Evolutionary conservation across 2,329 filamentous ascomycete species (phyloP).

Genomic region (Claviceps sp.): DNA sequence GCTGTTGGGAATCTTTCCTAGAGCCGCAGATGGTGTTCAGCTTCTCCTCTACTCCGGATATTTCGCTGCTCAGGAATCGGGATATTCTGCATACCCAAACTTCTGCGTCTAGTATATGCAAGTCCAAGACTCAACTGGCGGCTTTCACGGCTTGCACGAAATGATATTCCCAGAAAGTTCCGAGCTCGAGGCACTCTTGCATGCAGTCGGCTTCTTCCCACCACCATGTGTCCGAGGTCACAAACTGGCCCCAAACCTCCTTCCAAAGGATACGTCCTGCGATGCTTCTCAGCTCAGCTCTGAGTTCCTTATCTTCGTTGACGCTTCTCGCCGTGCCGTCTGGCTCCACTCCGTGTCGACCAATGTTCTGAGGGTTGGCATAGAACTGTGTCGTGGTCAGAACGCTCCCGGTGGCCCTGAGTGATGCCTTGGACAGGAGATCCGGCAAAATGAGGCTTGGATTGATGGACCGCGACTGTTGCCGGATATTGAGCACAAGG

Average conservation of each 20-base stretch:
- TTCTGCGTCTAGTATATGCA: too few species aligned
- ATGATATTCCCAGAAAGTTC: conserved; percentile 46
- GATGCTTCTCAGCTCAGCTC: conserved; percentile 35
- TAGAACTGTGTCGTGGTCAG: conserved; percentile 35
- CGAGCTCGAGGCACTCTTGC: conserved; percentile 38
- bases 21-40: too few species aligned
- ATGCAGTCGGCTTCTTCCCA: conserved; percentile 45
- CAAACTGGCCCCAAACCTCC: conserved; percentile 43
- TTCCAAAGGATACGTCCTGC: conserved; percentile 46
- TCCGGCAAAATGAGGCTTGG: conserved; percentile 44
- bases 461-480: conserved; percentile 43
- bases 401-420: conserved; percentile 34
- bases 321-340: conserved; percentile 13
- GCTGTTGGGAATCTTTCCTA: too few species aligned
- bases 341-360: conserved; percentile 9
- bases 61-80: too few species aligned
- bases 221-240: conserved; percentile 42
- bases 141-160: conserved; percentile 42
- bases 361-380: conserved; percentile 25
- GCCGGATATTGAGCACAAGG: conserved; percentile 45
- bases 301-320: conserved; percentile 18
- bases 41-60: too few species aligned
- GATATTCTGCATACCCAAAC: too few species aligned
- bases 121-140: too few species aligned
- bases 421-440: conserved; percentile 43